Evolutionary conservation across 2,329 filamentous ascomycete genomes (phyloP).

Genomic region (Pestalotiopsis sp.): DNA sequence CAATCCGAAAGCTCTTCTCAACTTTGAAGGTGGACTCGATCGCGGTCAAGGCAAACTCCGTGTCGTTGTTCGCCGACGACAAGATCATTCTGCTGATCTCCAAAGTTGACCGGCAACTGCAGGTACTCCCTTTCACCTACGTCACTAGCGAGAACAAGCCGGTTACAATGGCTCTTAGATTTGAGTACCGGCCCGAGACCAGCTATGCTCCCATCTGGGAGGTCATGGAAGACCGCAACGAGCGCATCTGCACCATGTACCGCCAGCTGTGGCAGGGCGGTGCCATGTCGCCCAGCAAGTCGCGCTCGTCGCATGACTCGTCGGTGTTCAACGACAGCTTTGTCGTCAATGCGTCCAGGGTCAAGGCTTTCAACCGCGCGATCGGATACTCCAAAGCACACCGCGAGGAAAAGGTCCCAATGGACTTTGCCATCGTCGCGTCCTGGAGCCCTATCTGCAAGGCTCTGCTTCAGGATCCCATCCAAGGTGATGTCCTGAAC

Average conservation of each 20-base stretch:
- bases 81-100: slow-evolving; percentile 73
- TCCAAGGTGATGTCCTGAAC: slow-evolving; percentile 92
- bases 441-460: slow-evolving; percentile 99
- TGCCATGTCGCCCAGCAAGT: slow-evolving; percentile 8
- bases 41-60: slow-evolving; percentile 15
- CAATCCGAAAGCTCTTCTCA: slow-evolving; percentile 13
- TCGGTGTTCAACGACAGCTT: slow-evolving; percentile 85
- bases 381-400: slow-evolving; percentile 95
- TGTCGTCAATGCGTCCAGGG: slow-evolving; percentile 82
- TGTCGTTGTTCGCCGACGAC: slow-evolving; percentile 52
- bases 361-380: slow-evolving; percentile 94
- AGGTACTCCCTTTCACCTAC: slow-evolving; percentile 86
- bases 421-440: slow-evolving; percentile 96
- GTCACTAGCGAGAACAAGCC: slow-evolving; percentile 80
- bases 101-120: slow-evolving; percentile 72
- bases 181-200: slow-evolving; percentile 89
- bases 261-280: slow-evolving; percentile 91
- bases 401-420: slow-evolving; percentile 89
- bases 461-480: slow-evolving; percentile 92
- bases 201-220: slow-evolving; percentile 94
- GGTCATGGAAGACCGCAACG: slow-evolving; percentile 89
- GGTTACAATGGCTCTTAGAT: slow-evolving; percentile 77
- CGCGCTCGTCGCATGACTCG: slow-evolving; percentile 64
- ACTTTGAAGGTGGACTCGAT: slow-evolving; percentile 17
- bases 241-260: slow-evolving; percentile 98